Evolutionary conservation across 139 green algal genomes (phyloP).

Genomic region (Micromonas pusilla): DNA sequence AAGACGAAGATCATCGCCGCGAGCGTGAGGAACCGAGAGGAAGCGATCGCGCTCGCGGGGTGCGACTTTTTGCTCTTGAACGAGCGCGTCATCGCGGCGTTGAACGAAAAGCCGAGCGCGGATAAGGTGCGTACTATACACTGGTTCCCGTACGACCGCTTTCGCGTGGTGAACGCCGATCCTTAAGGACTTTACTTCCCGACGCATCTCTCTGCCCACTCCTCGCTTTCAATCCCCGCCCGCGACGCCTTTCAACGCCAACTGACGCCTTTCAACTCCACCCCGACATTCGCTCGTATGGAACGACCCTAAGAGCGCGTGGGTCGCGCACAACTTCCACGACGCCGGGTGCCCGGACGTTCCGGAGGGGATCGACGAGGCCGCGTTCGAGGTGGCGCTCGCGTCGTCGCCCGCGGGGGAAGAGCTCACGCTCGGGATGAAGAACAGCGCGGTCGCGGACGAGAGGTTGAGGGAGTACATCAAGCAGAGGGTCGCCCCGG

Average conservation of each 20-base stretch:
- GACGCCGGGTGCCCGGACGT: too few relatives aligned
- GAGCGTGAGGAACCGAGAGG: not conserved
- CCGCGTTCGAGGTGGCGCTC: not conserved
- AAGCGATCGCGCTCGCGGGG: not conserved
- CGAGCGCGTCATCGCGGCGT: not conserved
- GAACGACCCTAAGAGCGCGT: too few relatives aligned
- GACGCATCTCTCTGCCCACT: too few relatives aligned
- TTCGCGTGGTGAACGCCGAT: too few relatives aligned
- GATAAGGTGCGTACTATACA: not conserved
- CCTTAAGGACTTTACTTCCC: too few relatives aligned
- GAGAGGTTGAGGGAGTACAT: not conserved
- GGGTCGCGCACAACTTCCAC: too few relatives aligned
- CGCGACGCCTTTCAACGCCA: too few relatives aligned
- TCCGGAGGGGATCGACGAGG: not conserved
- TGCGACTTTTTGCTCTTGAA: not conserved
- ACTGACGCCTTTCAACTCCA: too few relatives aligned
- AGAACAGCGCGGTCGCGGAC: not conserved
- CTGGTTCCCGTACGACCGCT: not conserved
- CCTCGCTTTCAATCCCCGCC: too few relatives aligned
- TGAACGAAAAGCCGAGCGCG: not conserved
- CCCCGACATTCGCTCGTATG: too few relatives aligned
- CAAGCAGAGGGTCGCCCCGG: not conserved
- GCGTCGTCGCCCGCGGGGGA: not conserved
- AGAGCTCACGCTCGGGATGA: not conserved
- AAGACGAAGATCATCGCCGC: slow-evolving; percentile 15